Evolutionary conservation across 495 filamentous ascomycete genomes (phyloP), one percentile per base, ranked within the genome.

Genomic region (Trichoderma asperelloides): DNA sequence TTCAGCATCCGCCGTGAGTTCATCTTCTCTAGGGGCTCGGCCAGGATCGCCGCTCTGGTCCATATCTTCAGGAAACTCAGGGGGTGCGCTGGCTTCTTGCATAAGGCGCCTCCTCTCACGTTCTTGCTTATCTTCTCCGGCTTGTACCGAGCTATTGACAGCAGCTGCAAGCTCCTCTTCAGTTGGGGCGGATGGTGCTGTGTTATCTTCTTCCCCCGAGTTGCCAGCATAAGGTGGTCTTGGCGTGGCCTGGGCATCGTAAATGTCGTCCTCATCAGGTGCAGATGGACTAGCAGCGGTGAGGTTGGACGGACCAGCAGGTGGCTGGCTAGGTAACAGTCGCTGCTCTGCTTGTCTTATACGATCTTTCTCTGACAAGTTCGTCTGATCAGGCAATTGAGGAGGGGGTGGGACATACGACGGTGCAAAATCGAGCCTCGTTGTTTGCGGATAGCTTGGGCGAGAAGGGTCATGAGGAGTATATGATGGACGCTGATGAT

Each of bases 51-150:
- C 68, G 62, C 67, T 51, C 71, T 64, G 37, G 77, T 67, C 25
- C 37, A 45, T 43, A 43, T 86, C 81, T 27, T 79, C 79, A 0
- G 79, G 78, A 60, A 82, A 78, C 28, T 81, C 77, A 16, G 81
- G 74, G 12, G 92, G 93, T 3, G 89, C 85, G 72, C 89, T 93
- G 0, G 86, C 86, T 71, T 92, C 87, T 68, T 83, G 82, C 62
- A 93, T 78, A 5, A 97, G 76, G 66, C 91, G 82, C 62, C 83
- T 86, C 7, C 91, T 85, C 72, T 96, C 91, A 25, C 92, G 81
- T 71, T 96, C 94, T 71, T 89, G 87, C 74, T 97, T 97, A 72
- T 97, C 93, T 27, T 92, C 91, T n/a, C 76, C 77, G 23, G 69
- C 67, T 76, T 79, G 64, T 6, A 16, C 16, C 25, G 25, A 12